Conservation (phyloP, 441 rosid species). For the Geranium incanum region DNA sequence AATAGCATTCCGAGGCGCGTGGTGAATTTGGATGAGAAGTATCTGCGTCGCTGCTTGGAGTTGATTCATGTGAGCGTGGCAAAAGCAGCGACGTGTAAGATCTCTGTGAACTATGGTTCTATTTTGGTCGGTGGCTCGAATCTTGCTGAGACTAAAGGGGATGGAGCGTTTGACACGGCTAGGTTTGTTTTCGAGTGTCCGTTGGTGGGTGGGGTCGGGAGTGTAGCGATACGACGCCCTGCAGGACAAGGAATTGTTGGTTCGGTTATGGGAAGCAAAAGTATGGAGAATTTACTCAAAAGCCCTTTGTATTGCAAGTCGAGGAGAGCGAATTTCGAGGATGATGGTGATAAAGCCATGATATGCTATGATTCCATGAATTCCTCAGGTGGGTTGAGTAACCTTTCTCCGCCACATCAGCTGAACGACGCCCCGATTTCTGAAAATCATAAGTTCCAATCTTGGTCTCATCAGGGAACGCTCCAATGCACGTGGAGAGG, state of each 20-base stretch:
- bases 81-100: slow-evolving; percentile 36
- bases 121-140: slow-evolving; percentile 31
- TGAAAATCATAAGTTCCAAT: slow-evolving; percentile 20
- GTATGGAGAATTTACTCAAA: slow-evolving; percentile 50
- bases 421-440: slow-evolving; percentile 21
- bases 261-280: slow-evolving; percentile 60
- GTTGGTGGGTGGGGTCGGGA: slow-evolving; percentile 36
- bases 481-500: slow-evolving; percentile 60
- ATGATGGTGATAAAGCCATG: slow-evolving; percentile 27
- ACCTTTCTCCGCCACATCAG: slow-evolving; percentile 26
- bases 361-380: slow-evolving; percentile 26
- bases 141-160: slow-evolving; percentile 24
- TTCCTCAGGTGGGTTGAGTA: slow-evolving; percentile 32
- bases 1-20: slow-evolving; percentile 60
- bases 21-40: slow-evolving; percentile 64
- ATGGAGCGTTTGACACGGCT: slow-evolving; percentile 27
- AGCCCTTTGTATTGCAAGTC: slow-evolving; percentile 40
- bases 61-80: slow-evolving; percentile 43
- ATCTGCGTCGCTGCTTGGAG: slow-evolving; percentile 60
- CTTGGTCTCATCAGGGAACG: slow-evolving; percentile 44
- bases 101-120: slow-evolving; percentile 38
- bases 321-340: slow-evolving; percentile 21
- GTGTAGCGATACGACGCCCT: slow-evolving; percentile 35
- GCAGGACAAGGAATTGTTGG: slow-evolving; percentile 44
- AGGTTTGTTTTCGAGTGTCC: slow-evolving; percentile 51